Evolutionary conservation across 257 asterid species (phyloP).

Genomic region (Paraleonurus japonicus): DNA sequence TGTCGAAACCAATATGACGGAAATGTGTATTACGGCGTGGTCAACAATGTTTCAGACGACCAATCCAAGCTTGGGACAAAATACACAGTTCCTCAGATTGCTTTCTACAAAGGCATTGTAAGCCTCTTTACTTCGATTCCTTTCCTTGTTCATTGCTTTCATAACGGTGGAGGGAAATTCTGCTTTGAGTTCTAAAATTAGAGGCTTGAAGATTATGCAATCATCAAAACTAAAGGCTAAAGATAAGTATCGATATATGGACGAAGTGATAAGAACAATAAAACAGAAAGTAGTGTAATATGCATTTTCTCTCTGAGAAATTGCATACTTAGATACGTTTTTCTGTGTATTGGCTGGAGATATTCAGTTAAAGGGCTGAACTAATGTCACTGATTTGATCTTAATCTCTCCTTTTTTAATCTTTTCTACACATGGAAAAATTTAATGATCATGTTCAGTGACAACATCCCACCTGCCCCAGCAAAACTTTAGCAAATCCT

Average conservation of each 20-base stretch:
- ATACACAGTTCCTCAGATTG: conserved; percentile 81
- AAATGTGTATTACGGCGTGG: conserved; percentile 74
- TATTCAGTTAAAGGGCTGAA: not conserved
- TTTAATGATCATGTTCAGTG: not conserved
- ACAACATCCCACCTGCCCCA: not conserved
- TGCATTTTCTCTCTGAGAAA: not conserved
- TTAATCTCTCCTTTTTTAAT: not conserved
- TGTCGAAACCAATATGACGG: conserved; percentile 77
- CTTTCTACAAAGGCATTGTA: conserved; percentile 89
- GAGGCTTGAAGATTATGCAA: not conserved
- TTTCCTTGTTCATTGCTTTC: not conserved
- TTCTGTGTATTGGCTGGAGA: conserved; percentile 9
- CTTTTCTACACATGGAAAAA: not conserved
- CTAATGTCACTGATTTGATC: not conserved
- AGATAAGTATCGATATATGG: not conserved
- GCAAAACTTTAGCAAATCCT: not conserved
- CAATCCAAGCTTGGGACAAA: conserved; percentile 91
- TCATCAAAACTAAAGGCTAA: not conserved
- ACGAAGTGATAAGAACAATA: not conserved
- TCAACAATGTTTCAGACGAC: conserved; percentile 74
- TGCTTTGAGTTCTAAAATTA: not conserved
- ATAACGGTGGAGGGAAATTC: not conserved
- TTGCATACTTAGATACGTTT: not conserved
- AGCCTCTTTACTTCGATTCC: conserved; percentile 29
- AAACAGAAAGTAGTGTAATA: not conserved